phyloP scores from a whole-genome alignment of 2,329 filamentous ascomycete genomes.

The Colletotrichum acutatum region DNA sequence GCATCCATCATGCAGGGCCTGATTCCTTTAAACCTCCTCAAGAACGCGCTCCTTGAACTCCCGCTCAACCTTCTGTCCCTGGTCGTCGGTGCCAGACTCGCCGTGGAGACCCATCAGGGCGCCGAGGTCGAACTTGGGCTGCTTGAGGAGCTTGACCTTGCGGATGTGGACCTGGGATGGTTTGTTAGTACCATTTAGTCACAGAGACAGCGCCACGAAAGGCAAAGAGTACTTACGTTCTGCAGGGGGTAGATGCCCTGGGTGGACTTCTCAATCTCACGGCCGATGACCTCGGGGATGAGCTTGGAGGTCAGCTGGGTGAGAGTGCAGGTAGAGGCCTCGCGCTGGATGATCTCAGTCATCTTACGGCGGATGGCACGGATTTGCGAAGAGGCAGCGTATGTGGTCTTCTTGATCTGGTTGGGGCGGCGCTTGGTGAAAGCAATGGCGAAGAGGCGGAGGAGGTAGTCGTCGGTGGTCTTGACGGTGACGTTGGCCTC shows the following conservation, averaged over 20 bases:
- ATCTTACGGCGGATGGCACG: slow-evolving; percentile 99
- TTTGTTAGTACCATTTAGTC: slow-evolving; percentile 45
- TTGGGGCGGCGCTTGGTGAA: slow-evolving; percentile 99
- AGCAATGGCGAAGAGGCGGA: slow-evolving; percentile 98
- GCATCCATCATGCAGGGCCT: slow-evolving; percentile 54
- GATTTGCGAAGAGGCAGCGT: slow-evolving; percentile 96
- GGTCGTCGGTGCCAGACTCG: slow-evolving; percentile 95
- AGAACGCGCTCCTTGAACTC: slow-evolving; percentile 99
- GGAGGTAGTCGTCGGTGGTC: slow-evolving; percentile 99
- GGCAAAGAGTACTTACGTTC: slow-evolving; percentile 74
- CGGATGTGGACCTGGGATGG: slow-evolving; percentile 92
- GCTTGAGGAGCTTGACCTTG: slow-evolving; percentile 99
- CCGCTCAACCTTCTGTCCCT: slow-evolving; percentile 97
- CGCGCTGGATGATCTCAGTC: slow-evolving; percentile 97
- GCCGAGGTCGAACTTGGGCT: slow-evolving; percentile 98
- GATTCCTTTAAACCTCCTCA: slow-evolving; percentile 83
- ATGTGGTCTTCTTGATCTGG: slow-evolving; percentile 99
- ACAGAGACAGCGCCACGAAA: not conserved
- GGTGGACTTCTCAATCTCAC: slow-evolving; percentile 99
- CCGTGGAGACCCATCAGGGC: slow-evolving; percentile 96
- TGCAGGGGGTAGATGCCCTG: slow-evolving; percentile 99
- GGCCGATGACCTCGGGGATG: slow-evolving; percentile 98
- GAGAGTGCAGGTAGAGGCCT: slow-evolving; percentile 93
- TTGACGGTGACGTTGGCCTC: slow-evolving; percentile 99
- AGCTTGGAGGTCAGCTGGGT: slow-evolving; percentile 98